Evolutionary conservation across 2,329 filamentous ascomycete species (phyloP), one percentile per base, ranked within the genome.

Genomic region (Hypoxylon sp.): DNA sequence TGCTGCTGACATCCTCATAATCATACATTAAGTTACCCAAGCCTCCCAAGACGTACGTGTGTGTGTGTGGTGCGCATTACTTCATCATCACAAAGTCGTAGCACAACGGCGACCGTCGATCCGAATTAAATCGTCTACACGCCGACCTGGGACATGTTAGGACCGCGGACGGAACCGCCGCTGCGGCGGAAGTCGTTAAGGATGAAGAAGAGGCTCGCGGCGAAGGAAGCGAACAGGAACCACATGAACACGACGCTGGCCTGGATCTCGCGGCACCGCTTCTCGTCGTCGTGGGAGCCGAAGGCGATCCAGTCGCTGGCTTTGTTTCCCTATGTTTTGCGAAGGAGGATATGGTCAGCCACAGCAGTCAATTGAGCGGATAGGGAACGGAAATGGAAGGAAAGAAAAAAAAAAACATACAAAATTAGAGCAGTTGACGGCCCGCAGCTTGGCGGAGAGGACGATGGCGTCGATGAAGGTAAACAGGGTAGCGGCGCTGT

Each of bases 191-290:
- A 81, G 60, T 84, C 82, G 62, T 80, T 78, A 71, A 87, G 75
- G 57, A 84, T 79, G 66, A 91, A 82, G 73, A 86, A 80, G 46
- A 88, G 75, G 41, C 84, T 83, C 3, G 80, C 87, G 26, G 81
- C 79, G 72, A 89, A 91, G 24, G 84, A 81, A 39, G 80, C 83
- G 75, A 89, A 92, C 50, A 92, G 84, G 79, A 94, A 93, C 90
- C 90, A 94, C 79, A 92, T 84, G 80, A 94, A 94, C 37, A 87
- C 90, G 32, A 86, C 87, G 65, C 86, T 85, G 37, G 91, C 91
- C 80, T 94, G 91, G 15, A 92, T 85, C 79, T 92, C 87, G 66
- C 86, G 88, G 79, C 91, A 94, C 68, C 90, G 85, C 80, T 89
- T 87, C 74, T 81, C 76, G 62, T 84, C 80, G 76, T 89, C 75